Conservation (phyloP, 257 asterid species). For the Solanum phureja region DNA sequence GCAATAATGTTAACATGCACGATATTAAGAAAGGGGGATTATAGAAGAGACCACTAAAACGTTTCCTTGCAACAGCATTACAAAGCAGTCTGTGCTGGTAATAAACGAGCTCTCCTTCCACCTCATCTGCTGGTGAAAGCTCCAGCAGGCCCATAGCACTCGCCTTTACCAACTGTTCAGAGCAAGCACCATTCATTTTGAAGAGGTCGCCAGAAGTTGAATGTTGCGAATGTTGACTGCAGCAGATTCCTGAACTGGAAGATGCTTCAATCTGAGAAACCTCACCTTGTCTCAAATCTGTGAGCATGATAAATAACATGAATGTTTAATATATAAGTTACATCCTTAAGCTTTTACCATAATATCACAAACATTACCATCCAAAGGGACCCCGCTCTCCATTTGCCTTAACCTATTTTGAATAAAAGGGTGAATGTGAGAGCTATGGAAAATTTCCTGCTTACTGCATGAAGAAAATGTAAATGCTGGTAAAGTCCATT, state of each 20-base stretch:
- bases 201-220: slow-evolving; percentile 21
- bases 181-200: slow-evolving; percentile 27
- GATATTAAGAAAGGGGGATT: not conserved
- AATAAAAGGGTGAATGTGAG: slow-evolving; percentile 57
- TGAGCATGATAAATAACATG: slow-evolving; percentile 19
- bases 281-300: slow-evolving; percentile 58
- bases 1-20: not conserved
- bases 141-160: slow-evolving; percentile 41
- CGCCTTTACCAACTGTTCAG: slow-evolving; percentile 45
- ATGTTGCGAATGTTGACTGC: slow-evolving; percentile 34
- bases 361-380: slow-evolving; percentile 20
- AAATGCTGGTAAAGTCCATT: not conserved
- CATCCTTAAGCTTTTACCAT: slow-evolving; percentile 29
- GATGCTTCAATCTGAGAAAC: slow-evolving; percentile 61
- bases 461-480: slow-evolving; percentile 33
- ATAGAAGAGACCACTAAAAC: slow-evolving; percentile 47
- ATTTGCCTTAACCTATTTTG: slow-evolving; percentile 39
- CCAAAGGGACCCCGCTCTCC: slow-evolving; percentile 24
- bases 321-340: slow-evolving; percentile 3
- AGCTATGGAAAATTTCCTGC: slow-evolving; percentile 24
- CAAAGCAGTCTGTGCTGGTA: slow-evolving; percentile 56
- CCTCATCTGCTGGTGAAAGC: slow-evolving; percentile 80
- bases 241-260: slow-evolving; percentile 76
- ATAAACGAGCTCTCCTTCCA: slow-evolving; percentile 87
- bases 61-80: slow-evolving; percentile 43